These are phyloP conservation scores for Brasenia schreberi DNA, from an alignment of 164 flowering plant genomes.

Conservation along the genomic window DNA sequence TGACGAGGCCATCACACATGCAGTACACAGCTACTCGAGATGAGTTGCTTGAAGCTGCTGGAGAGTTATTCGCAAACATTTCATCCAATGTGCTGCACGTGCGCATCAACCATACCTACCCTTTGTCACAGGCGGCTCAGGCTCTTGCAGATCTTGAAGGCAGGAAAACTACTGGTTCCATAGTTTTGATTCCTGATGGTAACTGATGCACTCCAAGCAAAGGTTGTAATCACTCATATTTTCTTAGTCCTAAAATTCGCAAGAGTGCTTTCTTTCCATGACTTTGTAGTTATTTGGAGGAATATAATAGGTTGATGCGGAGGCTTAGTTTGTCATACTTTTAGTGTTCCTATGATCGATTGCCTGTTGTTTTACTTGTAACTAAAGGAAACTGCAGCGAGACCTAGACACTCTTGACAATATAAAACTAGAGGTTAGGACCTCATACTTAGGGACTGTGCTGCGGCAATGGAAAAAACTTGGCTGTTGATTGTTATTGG, in stretches of 20 bases:
- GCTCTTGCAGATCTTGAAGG: slow-evolving; percentile 72
- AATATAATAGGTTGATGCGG: too few relatives aligned
- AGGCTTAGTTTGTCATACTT: too few relatives aligned
- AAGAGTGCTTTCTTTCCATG: background rate
- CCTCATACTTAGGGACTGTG: too few relatives aligned
- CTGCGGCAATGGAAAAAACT: too few relatives aligned
- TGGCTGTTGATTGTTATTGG: too few relatives aligned
- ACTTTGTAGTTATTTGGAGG: too few relatives aligned
- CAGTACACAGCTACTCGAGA: slow-evolving; percentile 52
- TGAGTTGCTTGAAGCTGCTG: slow-evolving; percentile 63
- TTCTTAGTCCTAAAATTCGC: background rate
- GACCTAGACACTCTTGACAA: too few relatives aligned
- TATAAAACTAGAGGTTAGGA: too few relatives aligned
- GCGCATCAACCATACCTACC: slow-evolving; percentile 72
- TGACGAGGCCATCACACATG: slow-evolving; percentile 69
- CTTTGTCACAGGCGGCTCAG: slow-evolving; percentile 67
- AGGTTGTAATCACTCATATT: background rate
- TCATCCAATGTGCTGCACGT: slow-evolving; percentile 43
- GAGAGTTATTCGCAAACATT: slow-evolving; percentile 60
- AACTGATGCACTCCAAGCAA: background rate
- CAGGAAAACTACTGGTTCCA: slow-evolving; percentile 67
- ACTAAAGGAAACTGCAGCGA: too few relatives aligned
- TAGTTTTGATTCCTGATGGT: slow-evolving; percentile 56
- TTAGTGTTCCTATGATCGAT: too few relatives aligned
- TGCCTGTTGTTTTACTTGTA: too few relatives aligned